These are phyloP conservation scores for Tephrocybe sp. DNA, from an alignment of 768 basidiomycete species.

Conservation along the genomic window DNA sequence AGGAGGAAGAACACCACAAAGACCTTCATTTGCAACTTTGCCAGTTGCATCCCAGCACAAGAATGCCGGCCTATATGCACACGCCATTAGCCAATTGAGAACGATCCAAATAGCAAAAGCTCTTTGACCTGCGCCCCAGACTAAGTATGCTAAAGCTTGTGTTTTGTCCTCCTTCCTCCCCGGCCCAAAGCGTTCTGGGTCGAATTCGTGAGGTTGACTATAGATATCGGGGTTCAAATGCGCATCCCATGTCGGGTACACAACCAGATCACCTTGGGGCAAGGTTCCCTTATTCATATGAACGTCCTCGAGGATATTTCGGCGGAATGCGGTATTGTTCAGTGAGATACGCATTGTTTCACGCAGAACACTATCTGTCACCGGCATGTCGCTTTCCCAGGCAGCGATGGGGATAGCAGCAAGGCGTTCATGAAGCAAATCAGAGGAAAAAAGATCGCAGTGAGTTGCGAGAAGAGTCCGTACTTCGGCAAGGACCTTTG, in stretches of 20 bases:
- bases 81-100: neutral
- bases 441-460: constrained; percentile 17
- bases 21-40: constrained; percentile 12
- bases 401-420: constrained; percentile 28
- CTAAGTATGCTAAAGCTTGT: constrained; percentile 28
- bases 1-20: constrained; percentile 18
- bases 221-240: constrained; percentile 35
- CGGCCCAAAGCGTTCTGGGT: constrained; percentile 27
- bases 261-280: constrained; percentile 29
- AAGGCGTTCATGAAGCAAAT: constrained; percentile 32
- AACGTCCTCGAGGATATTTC: constrained; percentile 29
- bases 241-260: constrained; percentile 26
- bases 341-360: constrained; percentile 34
- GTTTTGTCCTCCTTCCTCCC: constrained; percentile 33
- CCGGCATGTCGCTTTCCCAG: constrained; percentile 38
- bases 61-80: constrained; percentile 30
- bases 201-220: constrained; percentile 27
- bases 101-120: neutral
- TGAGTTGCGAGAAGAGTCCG: constrained; percentile 25
- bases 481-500: constrained; percentile 25
- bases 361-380: constrained; percentile 31
- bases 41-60: constrained; percentile 35
- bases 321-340: constrained; percentile 26
- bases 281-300: constrained; percentile 20
- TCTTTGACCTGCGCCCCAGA: constrained; percentile 35